Evolutionary conservation across 176 grass and related monocot genomes (phyloP).

Genomic region (Areca catechu): DNA sequence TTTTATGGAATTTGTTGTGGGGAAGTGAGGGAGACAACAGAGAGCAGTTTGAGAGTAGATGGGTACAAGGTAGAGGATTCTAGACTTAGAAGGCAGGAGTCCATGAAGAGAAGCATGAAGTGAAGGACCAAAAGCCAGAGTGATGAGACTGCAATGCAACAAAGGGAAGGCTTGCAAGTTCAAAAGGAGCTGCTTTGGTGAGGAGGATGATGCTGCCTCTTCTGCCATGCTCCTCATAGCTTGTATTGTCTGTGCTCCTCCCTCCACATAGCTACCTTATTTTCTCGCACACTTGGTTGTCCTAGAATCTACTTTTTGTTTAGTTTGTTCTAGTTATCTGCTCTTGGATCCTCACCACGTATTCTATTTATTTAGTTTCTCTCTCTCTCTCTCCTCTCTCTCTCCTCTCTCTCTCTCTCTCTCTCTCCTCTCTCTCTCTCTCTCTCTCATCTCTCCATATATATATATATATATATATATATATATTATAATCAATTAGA

Average conservation of each 20-base stretch:
- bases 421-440: too few species aligned
- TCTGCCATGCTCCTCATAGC: slow-evolving; percentile 74
- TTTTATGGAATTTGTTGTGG: not conserved
- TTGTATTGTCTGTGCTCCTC: slow-evolving; percentile 55
- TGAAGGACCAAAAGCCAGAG: slow-evolving; percentile 15
- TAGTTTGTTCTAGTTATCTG: too few species aligned
- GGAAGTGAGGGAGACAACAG: not conserved
- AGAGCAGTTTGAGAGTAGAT: not conserved
- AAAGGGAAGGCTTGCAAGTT: slow-evolving; percentile 83
- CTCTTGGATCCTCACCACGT: too few species aligned
- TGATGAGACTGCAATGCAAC: slow-evolving; percentile 50
- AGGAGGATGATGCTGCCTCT: slow-evolving; percentile 58
- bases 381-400: too few species aligned
- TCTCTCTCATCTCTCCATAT: too few species aligned
- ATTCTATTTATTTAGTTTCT: too few species aligned
- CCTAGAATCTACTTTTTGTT: too few species aligned
- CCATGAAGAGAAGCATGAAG: slow-evolving; percentile 13
- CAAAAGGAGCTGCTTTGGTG: slow-evolving; percentile 80
- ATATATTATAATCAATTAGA: too few species aligned
- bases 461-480: too few species aligned
- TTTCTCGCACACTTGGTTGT: too few species aligned
- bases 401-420: too few species aligned
- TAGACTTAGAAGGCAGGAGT: slow-evolving; percentile 15
- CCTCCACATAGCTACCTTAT: not conserved
- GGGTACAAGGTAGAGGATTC: slow-evolving; percentile 13